A percentile compares a stretch with the other conserved stretches of the same genome.
Conservation (phyloP, 805 yeast species). For the Saturnispora kantuleensis region DNA sequence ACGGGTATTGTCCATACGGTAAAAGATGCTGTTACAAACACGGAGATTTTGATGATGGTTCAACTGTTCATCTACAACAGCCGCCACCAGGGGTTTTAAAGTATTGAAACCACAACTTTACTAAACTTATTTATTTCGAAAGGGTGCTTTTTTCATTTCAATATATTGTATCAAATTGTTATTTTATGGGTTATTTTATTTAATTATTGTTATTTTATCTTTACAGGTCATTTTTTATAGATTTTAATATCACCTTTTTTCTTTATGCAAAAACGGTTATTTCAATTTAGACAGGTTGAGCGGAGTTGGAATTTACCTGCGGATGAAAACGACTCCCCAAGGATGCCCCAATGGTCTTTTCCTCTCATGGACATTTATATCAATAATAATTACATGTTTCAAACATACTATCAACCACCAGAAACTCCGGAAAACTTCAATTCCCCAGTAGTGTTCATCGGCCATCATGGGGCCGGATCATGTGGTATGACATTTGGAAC, state of each 20-base stretch:
- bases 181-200: neutral
- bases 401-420: conserved; percentile 54
- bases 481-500: conserved; percentile 67
- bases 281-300: conserved; percentile 1
- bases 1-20: conserved; percentile 80
- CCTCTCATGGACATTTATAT: conserved; percentile 23
- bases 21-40: conserved; percentile 89
- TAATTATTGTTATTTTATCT: neutral
- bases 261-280: neutral
- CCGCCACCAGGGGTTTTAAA: conserved; percentile 6
- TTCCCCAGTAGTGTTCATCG: conserved; percentile 51
- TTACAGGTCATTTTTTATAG: neutral
- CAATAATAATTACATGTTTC: conserved; percentile 28
- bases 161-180: neutral
- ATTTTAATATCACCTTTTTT: neutral
- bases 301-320: neutral
- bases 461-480: conserved; percentile 96
- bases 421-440: neutral
- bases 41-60: conserved; percentile 32
- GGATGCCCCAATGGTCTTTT: neutral
- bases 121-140: neutral
- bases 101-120: neutral
- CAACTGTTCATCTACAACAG: conserved; percentile 2
- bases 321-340: too few species aligned
- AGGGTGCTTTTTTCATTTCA: neutral